Percentiles rank a stretch among this genome's conserved stretches.
phyloP scores from a whole-genome alignment of 2,329 filamentous ascomycete genomes.

The Chaetoscypha palmicola region DNA sequence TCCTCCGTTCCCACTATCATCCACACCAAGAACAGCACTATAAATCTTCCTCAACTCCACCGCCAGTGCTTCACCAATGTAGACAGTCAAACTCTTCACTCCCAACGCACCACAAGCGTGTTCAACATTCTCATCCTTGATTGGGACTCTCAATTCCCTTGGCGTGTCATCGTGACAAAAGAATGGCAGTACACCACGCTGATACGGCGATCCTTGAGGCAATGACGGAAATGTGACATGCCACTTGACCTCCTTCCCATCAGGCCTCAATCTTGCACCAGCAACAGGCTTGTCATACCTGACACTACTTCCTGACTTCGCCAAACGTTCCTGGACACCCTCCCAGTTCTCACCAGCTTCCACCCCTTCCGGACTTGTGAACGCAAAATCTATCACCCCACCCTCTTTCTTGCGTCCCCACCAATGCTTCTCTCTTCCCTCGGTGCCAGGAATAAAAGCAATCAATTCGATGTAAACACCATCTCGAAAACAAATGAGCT shows the following conservation, averaged over 20 bases:
- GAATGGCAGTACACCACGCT: constrained; percentile 51
- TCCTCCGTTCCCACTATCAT: neutral
- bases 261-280: constrained; percentile 48
- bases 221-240: constrained; percentile 41
- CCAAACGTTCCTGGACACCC: constrained; percentile 12
- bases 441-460: constrained; percentile 23
- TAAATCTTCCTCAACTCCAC: constrained; percentile 26
- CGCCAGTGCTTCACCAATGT: constrained; percentile 26
- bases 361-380: constrained; percentile 34
- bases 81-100: constrained; percentile 38
- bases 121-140: constrained; percentile 32
- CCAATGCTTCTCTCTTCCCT: constrained; percentile 42
- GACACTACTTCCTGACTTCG: constrained; percentile 30
- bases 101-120: constrained; percentile 49
- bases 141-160: constrained; percentile 48
- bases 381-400: constrained; percentile 55
- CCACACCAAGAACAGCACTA: constrained; percentile 22
- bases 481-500: constrained; percentile 54
- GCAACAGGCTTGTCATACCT: constrained; percentile 42
- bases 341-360: constrained; percentile 35
- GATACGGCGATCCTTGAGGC: constrained; percentile 6
- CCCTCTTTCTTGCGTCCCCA: constrained; percentile 44
- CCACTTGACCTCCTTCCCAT: constrained; percentile 54
- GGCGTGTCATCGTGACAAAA: constrained; percentile 59
- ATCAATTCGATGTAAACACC: constrained; percentile 56